Evolutionary conservation across 768 basidiomycete species (phyloP).

Genomic region (Boletus eberwhitei): DNA sequence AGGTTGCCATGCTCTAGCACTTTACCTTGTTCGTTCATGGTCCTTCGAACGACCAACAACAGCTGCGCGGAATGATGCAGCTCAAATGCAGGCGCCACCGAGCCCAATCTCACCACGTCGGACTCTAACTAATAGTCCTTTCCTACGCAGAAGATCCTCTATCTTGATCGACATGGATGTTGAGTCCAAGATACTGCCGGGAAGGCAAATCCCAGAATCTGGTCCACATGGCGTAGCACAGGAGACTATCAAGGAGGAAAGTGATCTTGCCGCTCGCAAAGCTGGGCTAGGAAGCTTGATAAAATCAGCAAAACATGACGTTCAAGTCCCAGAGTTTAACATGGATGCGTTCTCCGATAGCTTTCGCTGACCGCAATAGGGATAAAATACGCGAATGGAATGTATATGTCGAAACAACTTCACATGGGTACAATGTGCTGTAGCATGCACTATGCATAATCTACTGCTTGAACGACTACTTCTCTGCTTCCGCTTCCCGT

Average conservation of each 20-base stretch:
- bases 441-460: constrained; percentile 5
- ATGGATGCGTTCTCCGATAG: constrained; percentile 67
- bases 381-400: background rate
- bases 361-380: constrained; percentile 6
- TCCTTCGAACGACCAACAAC: constrained; percentile 80
- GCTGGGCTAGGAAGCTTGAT: constrained; percentile 80
- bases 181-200: constrained; percentile 55
- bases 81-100: constrained; percentile 26
- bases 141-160: constrained; percentile 60
- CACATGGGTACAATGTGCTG: constrained; percentile 9
- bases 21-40: constrained; percentile 89
- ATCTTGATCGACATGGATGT: constrained; percentile 92
- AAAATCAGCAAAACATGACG: constrained; percentile 88
- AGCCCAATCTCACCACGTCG: constrained; percentile 46
- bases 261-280: constrained; percentile 61
- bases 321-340: constrained; percentile 83
- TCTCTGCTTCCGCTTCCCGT: constrained; percentile 68
- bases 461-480: constrained; percentile 25
- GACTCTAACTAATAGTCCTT: constrained; percentile 48
- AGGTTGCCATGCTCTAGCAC: constrained; percentile 93
- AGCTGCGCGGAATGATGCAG: constrained; percentile 15
- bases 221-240: constrained; percentile 16
- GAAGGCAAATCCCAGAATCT: constrained; percentile 47
- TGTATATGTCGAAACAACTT: constrained; percentile 6
- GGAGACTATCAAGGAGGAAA: constrained; percentile 44